Evolutionary conservation across 306 rosid species (phyloP).

Genomic region (Urtica urens): DNA sequence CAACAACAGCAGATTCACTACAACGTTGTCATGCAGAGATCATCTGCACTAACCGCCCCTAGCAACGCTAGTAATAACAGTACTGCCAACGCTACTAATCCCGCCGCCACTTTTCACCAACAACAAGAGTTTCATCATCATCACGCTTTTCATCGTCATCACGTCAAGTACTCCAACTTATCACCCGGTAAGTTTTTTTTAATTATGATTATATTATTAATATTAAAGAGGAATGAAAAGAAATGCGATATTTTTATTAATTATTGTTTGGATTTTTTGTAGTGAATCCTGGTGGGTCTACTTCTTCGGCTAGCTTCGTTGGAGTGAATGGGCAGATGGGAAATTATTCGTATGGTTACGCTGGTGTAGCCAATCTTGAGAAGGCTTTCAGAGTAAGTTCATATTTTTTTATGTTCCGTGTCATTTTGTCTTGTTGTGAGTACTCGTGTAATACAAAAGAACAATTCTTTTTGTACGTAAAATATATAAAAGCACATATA

Average conservation of each 20-base stretch:
- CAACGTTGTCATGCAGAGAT: too few relatives aligned
- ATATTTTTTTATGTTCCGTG: not conserved
- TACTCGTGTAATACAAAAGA: too few relatives aligned
- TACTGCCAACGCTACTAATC: not conserved
- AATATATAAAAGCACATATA: too few relatives aligned
- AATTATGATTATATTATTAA: not conserved
- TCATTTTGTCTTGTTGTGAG: too few relatives aligned
- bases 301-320: constrained; percentile 46
- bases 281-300: constrained; percentile 33
- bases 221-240: not conserved
- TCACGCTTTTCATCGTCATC: not conserved
- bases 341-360: constrained; percentile 42
- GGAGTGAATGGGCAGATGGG: constrained; percentile 50
- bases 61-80: not conserved
- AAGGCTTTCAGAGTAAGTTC: constrained; percentile 76
- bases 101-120: constrained; percentile 13
- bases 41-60: not conserved
- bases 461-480: too few relatives aligned
- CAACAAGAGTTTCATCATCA: constrained; percentile 20
- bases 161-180: constrained; percentile 39
- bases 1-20: too few relatives aligned
- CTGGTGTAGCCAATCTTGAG: constrained; percentile 50
- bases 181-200: constrained; percentile 39
- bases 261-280: not conserved
- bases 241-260: not conserved